A percentile compares a stretch with the other conserved stretches of the same genome.
These are phyloP conservation scores for Cladophialophora bantiana DNA, from an alignment of 2,329 filamentous ascomycete species.

Conservation along the genomic window DNA sequence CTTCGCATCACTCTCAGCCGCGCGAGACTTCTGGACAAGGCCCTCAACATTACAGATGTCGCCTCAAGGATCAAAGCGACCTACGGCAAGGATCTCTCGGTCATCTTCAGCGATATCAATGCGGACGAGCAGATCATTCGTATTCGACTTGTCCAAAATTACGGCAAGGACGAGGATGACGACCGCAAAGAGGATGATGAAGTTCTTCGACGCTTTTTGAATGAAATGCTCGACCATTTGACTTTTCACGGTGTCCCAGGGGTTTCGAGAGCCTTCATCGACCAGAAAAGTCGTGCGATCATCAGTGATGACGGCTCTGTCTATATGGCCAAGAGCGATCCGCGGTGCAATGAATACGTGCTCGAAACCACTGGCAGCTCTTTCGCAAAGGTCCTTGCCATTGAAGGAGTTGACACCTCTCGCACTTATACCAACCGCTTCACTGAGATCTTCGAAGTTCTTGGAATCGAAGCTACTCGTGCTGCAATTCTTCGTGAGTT, in stretches of 20 bases:
- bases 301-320: slow-evolving; percentile 74
- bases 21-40: slow-evolving; percentile 94
- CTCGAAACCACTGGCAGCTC: slow-evolving; percentile 93
- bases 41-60: slow-evolving; percentile 88
- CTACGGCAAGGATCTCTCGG: slow-evolving; percentile 82
- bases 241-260: slow-evolving; percentile 89
- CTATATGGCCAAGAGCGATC: slow-evolving; percentile 74
- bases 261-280: slow-evolving; percentile 91
- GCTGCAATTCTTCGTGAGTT: slow-evolving; percentile 86
- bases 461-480: slow-evolving; percentile 94
- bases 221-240: slow-evolving; percentile 87
- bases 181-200: slow-evolving; percentile 82
- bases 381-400: slow-evolving; percentile 80
- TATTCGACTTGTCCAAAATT: slow-evolving; percentile 76
- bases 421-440: slow-evolving; percentile 95
- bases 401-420: slow-evolving; percentile 84
- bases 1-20: slow-evolving; percentile 92
- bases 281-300: slow-evolving; percentile 75
- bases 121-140: slow-evolving; percentile 94
- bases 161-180: slow-evolving; percentile 75
- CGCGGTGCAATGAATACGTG: slow-evolving; percentile 87
- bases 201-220: slow-evolving; percentile 89
- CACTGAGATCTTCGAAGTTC: slow-evolving; percentile 90
- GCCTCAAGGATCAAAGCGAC: slow-evolving; percentile 87
- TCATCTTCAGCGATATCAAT: slow-evolving; percentile 98